Evolutionary conservation across 2,329 filamentous ascomycete species (phyloP).

Genomic region (Penicillium decumbens): DNA sequence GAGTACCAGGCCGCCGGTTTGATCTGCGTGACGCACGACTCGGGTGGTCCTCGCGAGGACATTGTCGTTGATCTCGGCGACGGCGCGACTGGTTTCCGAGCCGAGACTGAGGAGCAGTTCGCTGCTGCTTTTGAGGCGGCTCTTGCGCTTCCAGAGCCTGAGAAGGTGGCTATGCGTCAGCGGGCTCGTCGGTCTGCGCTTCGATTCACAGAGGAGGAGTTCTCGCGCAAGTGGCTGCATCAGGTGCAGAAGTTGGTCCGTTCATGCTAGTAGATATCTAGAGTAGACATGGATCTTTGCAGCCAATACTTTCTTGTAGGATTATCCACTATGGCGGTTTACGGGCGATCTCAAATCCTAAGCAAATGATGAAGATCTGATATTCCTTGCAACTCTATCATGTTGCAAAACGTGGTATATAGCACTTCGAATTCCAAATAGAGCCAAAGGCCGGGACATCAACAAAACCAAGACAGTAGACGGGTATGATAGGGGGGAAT

Average conservation of each 20-base stretch:
- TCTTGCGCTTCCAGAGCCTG: conserved; percentile 55
- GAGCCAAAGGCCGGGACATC: not conserved
- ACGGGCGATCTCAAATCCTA: not conserved
- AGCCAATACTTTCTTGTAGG: not conserved
- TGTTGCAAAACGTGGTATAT: conserved; percentile 2
- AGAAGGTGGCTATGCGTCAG: conserved; percentile 68
- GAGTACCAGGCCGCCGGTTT: conserved; percentile 96
- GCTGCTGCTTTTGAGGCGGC: conserved; percentile 75
- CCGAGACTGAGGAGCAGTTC: conserved; percentile 72
- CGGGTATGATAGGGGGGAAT: conserved; percentile 10
- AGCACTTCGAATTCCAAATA: conserved; percentile 2
- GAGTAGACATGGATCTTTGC: conserved; percentile 6
- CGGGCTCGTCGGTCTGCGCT: conserved; percentile 73
- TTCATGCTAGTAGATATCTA: conserved; percentile 19
- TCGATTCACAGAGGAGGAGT: conserved; percentile 83
- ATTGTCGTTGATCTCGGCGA: conserved; percentile 82
- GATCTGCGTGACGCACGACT: conserved; percentile 88
- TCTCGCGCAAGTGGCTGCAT: conserved; percentile 70
- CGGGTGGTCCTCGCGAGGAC: conserved; percentile 86
- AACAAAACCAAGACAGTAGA: not conserved
- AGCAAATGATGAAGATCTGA: not conserved
- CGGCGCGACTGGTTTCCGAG: conserved; percentile 79
- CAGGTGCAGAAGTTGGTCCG: conserved; percentile 69
- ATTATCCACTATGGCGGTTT: not conserved
- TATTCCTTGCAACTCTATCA: conserved; percentile 1